A percentile compares a stretch with the other conserved stretches of the same genome.
Evolutionary conservation across 805 yeast genomes (phyloP).

Genomic region (Sugiyamaella mastotermitis): DNA sequence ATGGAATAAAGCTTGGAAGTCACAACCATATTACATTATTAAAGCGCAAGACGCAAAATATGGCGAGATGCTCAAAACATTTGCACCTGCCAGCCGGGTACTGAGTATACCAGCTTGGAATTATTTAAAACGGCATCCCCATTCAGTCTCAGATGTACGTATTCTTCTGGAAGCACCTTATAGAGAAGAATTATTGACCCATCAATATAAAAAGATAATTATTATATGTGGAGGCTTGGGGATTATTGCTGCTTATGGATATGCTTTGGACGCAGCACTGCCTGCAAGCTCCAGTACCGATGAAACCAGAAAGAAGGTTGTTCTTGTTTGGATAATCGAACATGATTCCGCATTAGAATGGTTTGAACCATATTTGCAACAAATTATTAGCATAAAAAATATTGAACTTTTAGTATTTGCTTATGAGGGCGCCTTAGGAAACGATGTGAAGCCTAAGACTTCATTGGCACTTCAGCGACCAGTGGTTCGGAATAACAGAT

Average conservation of each 20-base stretch:
- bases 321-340: too few species aligned
- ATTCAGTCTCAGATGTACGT: conserved; percentile 1
- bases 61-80: not conserved
- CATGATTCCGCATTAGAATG: too few species aligned
- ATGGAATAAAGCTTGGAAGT: conserved; percentile 53
- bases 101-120: conserved; percentile 6
- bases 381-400: too few species aligned
- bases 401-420: too few species aligned
- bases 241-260: conserved; percentile 6
- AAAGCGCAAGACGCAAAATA: conserved; percentile 6
- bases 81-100: not conserved
- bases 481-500: too few species aligned
- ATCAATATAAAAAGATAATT: conserved; percentile 2
- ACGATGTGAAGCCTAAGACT: too few species aligned
- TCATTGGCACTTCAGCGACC: too few species aligned
- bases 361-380: too few species aligned
- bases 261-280: conserved; percentile 11
- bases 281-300: too few species aligned
- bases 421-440: too few species aligned
- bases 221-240: conserved; percentile 11
- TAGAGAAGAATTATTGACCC: conserved; percentile 4
- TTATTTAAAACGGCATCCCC: conserved; percentile 10
- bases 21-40: conserved; percentile 60
- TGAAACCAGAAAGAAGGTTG: too few species aligned
- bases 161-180: conserved; percentile 11